phyloP scores from a whole-genome alignment of 2,329 filamentous ascomycete species.

The Ophiostoma ulmi region DNA sequence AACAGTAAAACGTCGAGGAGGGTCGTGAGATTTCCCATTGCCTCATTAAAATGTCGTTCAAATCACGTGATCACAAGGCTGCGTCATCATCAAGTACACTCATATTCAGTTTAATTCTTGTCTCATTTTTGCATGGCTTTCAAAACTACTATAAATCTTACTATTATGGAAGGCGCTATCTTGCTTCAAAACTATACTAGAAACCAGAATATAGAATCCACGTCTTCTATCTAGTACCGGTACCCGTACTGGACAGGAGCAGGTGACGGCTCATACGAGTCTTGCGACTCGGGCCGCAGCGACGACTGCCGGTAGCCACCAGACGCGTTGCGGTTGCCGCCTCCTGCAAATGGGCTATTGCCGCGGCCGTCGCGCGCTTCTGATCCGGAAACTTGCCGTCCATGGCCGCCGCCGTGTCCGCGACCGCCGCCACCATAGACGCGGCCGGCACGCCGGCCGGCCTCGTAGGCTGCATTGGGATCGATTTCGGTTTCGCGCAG shows the following conservation, averaged over 20 bases:
- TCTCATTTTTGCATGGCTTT: too few species aligned
- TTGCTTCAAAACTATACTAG: neutral
- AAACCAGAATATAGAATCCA: neutral
- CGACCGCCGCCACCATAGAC: slow-evolving; percentile 21
- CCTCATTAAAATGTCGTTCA: too few species aligned
- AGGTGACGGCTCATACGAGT: slow-evolving; percentile 41
- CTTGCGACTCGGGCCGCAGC: slow-evolving; percentile 45
- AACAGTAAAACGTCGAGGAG: too few species aligned
- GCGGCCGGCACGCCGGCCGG: slow-evolving; percentile 18
- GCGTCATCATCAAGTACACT: too few species aligned
- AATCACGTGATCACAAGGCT: too few species aligned
- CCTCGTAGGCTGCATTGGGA: slow-evolving; percentile 49
- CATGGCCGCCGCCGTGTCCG: neutral
- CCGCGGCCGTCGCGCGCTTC: slow-evolving; percentile 34
- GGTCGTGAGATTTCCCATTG: too few species aligned
- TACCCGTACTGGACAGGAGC: slow-evolving; percentile 24
- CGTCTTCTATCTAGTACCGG: neutral
- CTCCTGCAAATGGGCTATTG: slow-evolving; percentile 39
- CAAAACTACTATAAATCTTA: neutral
- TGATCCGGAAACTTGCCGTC: neutral
- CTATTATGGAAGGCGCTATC: neutral
- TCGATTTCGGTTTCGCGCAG: slow-evolving; percentile 63
- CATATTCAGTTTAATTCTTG: too few species aligned
- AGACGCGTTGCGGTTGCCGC: slow-evolving; percentile 32
- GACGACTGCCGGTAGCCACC: slow-evolving; percentile 49